phyloP scores from a whole-genome alignment of 495 filamentous ascomycete genomes.

The Pyrenopolyporus hunteri region DNA sequence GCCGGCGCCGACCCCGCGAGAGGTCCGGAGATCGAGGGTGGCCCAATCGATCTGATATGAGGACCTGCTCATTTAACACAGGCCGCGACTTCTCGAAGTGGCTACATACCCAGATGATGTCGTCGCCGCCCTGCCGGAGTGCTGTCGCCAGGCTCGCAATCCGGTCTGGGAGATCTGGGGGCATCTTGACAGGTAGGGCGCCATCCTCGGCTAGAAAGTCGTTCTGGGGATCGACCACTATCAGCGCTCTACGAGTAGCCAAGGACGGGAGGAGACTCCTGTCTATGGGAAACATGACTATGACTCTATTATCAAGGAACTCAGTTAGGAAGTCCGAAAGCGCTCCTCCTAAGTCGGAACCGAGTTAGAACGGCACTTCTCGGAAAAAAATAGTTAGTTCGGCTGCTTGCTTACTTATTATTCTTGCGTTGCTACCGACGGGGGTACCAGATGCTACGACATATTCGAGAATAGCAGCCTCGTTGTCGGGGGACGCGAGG shows the following conservation, averaged over 20 bases:
- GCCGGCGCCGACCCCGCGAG: slow-evolving; percentile 33
- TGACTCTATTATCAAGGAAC: slow-evolving; percentile 15
- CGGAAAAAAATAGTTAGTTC: background rate
- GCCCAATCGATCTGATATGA: slow-evolving; percentile 44
- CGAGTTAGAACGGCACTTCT: slow-evolving; percentile 14
- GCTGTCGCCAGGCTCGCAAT: slow-evolving; percentile 68
- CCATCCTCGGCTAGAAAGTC: slow-evolving; percentile 80
- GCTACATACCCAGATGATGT: slow-evolving; percentile 88
- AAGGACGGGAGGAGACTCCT: slow-evolving; percentile 53
- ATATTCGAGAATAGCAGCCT: slow-evolving; percentile 20
- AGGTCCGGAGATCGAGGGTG: slow-evolving; percentile 15
- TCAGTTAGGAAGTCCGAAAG: slow-evolving; percentile 15
- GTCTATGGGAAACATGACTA: slow-evolving; percentile 57
- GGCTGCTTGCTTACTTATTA: background rate
- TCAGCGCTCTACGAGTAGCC: slow-evolving; percentile 77
- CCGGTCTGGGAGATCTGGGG: slow-evolving; percentile 69
- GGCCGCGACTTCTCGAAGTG: slow-evolving; percentile 68
- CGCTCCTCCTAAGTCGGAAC: slow-evolving; percentile 6
- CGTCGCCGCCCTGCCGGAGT: slow-evolving; percentile 74
- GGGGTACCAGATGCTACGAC: slow-evolving; percentile 19
- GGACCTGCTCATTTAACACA: slow-evolving; percentile 58
- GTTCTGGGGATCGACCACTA: slow-evolving; percentile 89
- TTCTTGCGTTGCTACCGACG: background rate
- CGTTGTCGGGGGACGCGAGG: slow-evolving; percentile 11
- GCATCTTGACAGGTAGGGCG: slow-evolving; percentile 68